A percentile compares a stretch with the other conserved stretches of the same genome.
phyloP scores from a whole-genome alignment of 179 eudicot genomes.

The Pouteria campechiana region DNA sequence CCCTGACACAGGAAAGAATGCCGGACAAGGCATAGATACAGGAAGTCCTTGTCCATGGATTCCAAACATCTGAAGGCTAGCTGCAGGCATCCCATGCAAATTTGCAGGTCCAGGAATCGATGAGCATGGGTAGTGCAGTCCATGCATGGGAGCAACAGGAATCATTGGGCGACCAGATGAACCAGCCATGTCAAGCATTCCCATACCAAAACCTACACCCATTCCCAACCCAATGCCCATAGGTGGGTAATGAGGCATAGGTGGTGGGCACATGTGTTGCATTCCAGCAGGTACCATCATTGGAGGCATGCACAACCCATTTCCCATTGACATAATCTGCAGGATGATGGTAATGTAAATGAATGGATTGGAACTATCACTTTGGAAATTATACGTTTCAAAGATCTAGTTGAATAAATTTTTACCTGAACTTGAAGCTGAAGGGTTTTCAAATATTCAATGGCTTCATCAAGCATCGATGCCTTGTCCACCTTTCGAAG shows the following conservation, averaged over 20 bases:
- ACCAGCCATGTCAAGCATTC: slow-evolving; percentile 58
- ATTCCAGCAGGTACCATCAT: slow-evolving; percentile 83
- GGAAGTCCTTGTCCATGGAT: slow-evolving; percentile 55
- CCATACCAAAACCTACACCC: slow-evolving; percentile 62
- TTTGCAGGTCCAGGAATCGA: slow-evolving; percentile 17
- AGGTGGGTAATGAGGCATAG: slow-evolving; percentile 57
- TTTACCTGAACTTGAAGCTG: slow-evolving; percentile 93
- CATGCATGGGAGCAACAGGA: slow-evolving; percentile 40
- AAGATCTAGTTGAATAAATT: too few species aligned
- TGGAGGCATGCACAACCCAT: slow-evolving; percentile 81
- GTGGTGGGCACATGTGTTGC: slow-evolving; percentile 64
- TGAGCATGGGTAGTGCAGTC: slow-evolving; percentile 27
- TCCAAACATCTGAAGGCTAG: slow-evolving; percentile 34
- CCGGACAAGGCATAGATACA: slow-evolving; percentile 26
- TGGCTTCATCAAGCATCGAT: slow-evolving; percentile 99
- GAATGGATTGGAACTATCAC: background rate
- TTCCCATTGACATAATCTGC: slow-evolving; percentile 96
- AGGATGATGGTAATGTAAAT: background rate
- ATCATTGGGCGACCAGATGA: slow-evolving; percentile 26
- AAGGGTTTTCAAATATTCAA: slow-evolving; percentile 94
- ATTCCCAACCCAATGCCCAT: slow-evolving; percentile 35
- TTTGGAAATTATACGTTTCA: too few species aligned
- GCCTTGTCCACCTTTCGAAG: slow-evolving; percentile 80
- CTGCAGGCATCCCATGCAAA: slow-evolving; percentile 44
- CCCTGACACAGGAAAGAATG: slow-evolving; percentile 22